Evolutionary conservation across 305 asterid genomes (phyloP).

Genomic region (Coffea humblotiana): DNA sequence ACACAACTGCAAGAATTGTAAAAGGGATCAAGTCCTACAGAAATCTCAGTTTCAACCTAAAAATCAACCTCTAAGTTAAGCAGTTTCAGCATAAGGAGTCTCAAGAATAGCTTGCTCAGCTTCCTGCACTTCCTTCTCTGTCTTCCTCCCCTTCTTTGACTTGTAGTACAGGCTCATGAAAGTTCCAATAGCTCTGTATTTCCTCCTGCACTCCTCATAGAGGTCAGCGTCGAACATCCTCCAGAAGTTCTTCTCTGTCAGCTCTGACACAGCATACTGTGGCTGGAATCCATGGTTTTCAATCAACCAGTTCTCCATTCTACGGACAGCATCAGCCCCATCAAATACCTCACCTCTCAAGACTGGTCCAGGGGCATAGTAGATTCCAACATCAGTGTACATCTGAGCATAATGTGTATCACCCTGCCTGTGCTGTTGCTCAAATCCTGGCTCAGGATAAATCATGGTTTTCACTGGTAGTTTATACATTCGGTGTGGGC

Average conservation of each 20-base stretch:
- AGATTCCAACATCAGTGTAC: conserved; percentile 90
- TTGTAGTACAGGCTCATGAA: conserved; percentile 96
- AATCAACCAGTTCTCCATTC: conserved; percentile 82
- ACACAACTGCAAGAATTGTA: not conserved
- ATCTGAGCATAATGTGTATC: conserved; percentile 85
- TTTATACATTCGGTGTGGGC: conserved; percentile 84
- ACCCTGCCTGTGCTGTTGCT: conserved; percentile 77
- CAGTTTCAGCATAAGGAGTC: conserved; percentile 66
- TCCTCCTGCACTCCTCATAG: conserved; percentile 77
- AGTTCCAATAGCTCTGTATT: conserved; percentile 86
- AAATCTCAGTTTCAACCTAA: conserved; percentile 13
- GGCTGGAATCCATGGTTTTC: conserved; percentile 95
- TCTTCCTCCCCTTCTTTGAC: conserved; percentile 95
- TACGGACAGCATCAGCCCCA: conserved; percentile 79
- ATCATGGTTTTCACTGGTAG: conserved; percentile 83
- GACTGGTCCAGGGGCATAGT: conserved; percentile 92
- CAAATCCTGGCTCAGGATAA: conserved; percentile 92
- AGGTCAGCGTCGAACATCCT: conserved; percentile 93
- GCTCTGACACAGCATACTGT: conserved; percentile 91
- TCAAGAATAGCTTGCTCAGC: conserved; percentile 89
- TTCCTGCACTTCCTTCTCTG: conserved; percentile 97
- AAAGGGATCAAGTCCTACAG: conserved; percentile 14
- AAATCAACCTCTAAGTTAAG: conserved; percentile 27
- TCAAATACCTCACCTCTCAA: conserved; percentile 87
- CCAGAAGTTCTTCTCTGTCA: conserved; percentile 89